phyloP scores from a whole-genome alignment of 2,329 filamentous ascomycete species.

The Fusarium goolgardi region DNA sequence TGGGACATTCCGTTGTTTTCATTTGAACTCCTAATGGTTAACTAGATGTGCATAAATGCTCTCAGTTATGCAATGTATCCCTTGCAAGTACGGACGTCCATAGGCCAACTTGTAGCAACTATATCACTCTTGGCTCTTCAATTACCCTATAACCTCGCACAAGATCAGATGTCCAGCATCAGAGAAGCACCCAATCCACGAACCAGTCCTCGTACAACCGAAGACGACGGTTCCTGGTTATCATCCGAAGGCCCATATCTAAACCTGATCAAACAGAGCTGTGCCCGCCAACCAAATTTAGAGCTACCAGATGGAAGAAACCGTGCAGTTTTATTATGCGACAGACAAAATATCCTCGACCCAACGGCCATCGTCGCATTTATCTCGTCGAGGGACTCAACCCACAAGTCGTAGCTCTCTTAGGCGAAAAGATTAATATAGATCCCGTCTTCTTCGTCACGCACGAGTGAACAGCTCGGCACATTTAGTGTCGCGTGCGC shows the following conservation, averaged over 20 bases:
- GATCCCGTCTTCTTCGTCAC: conserved; percentile 15
- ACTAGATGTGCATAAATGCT: neutral
- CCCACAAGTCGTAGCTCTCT: neutral
- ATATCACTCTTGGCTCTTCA: neutral
- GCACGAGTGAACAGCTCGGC: conserved; percentile 3
- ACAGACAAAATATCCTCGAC: conserved; percentile 2
- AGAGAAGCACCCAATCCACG: neutral
- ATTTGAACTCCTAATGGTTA: neutral
- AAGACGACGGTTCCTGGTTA: conserved; percentile 4
- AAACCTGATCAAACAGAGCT: conserved; percentile 8
- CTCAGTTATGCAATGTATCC: neutral
- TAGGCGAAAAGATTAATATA: conserved; percentile 4
- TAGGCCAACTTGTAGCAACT: neutral
- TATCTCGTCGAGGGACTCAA: conserved; percentile 11
- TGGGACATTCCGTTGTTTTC: neutral
- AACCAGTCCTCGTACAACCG: neutral
- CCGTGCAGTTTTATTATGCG: neutral
- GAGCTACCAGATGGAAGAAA: conserved; percentile 14
- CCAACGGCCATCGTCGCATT: neutral
- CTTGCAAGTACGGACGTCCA: neutral
- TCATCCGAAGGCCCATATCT: conserved; percentile 6
- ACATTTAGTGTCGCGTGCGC: conserved; percentile 8
- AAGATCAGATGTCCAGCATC: neutral
- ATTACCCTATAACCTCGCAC: neutral
- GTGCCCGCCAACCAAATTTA: conserved; percentile 2